Evolutionary conservation across 768 basidiomycete genomes (phyloP).

Genomic region (Agrocybe chaxingu): DNA sequence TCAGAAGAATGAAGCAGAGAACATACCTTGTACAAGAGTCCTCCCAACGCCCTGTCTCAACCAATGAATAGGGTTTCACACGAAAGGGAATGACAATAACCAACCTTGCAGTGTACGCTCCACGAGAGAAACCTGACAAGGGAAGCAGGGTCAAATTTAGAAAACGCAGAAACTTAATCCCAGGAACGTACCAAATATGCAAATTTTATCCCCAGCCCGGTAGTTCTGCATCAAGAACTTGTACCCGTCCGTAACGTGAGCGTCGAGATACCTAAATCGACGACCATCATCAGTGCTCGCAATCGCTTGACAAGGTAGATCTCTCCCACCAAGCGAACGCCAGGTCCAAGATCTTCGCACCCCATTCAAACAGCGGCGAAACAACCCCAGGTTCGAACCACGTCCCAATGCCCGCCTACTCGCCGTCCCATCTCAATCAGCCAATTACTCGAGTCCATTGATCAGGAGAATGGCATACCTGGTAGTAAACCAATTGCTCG

Average conservation of each 20-base stretch:
- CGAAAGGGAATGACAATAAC: slow-evolving; percentile 29
- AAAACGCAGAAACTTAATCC: background rate
- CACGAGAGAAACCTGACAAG: slow-evolving; percentile 68
- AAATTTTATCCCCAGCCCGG: slow-evolving; percentile 67
- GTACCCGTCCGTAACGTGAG: slow-evolving; percentile 75
- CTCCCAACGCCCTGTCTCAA: slow-evolving; percentile 61
- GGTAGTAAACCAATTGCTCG: slow-evolving; percentile 67
- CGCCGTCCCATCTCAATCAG: background rate
- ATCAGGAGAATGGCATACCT: slow-evolving; percentile 36
- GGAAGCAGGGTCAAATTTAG: background rate
- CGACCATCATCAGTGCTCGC: background rate
- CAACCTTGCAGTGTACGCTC: slow-evolving; percentile 41
- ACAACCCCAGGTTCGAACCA: slow-evolving; percentile 65
- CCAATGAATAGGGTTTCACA: background rate
- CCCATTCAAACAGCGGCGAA: slow-evolving; percentile 53
- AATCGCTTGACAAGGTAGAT: background rate
- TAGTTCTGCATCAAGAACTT: slow-evolving; percentile 79
- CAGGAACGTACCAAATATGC: slow-evolving; percentile 56
- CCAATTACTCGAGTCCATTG: background rate
- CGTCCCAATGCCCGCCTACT: slow-evolving; percentile 45
- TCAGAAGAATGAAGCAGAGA: background rate
- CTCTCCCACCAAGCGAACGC: slow-evolving; percentile 69
- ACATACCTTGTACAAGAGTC: slow-evolving; percentile 65
- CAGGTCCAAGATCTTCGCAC: slow-evolving; percentile 59
- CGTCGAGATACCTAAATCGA: slow-evolving; percentile 61